Base-by-base conservation (phyloP, 164 flowering plant genomes). In the Hamamelis virginiana region DNA sequence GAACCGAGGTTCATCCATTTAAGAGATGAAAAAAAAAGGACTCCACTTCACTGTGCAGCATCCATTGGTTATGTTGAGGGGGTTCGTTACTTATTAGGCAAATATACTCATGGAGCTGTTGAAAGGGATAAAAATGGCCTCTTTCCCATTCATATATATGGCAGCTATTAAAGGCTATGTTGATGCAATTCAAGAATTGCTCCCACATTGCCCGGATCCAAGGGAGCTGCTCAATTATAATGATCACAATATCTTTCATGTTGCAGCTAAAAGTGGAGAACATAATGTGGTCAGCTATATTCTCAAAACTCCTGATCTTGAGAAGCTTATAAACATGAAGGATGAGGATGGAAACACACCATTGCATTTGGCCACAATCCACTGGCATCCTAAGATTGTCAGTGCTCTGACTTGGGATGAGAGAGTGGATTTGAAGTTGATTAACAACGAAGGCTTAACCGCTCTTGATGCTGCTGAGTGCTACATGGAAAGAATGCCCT, bases 321-420 rank as follows among this genome's bases (percentile, higher is more conserved):
- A 43, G 28, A 62, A 69, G 10, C 51, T 69, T 61, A 51, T 69
- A 16, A 69, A 69, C 23, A 47, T 33, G 4, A 59, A 11, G 51
- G 66, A 62, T 61, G 5, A 61, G 12, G 72, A 62, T n/a, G 72
- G 53, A 19, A 75, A 75, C 56, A 75, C 78, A 8, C 74, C 78
- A 5, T 21, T 75, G 68, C 78, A 70, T 57, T 53, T 66, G 64
- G 72, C 78, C 13, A 57, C 66, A n/a, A 66, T 67, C 11, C 21
- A 50, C 45, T 64, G 60, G 61, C 45, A 66, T 45, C 59, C 33
- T 0, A 19, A 33, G 23, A 43, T 67, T 13, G 64, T 71, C n/a
- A 22, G 67, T 16, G 46, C 51, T 1, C 67, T 71, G 10, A 26
- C 47, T 14, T 18, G 58, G 58, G 26, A 62, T 48, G 15, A 43